phyloP scores from a whole-genome alignment of 768 basidiomycete genomes.

The Boletus fagicola region DNA sequence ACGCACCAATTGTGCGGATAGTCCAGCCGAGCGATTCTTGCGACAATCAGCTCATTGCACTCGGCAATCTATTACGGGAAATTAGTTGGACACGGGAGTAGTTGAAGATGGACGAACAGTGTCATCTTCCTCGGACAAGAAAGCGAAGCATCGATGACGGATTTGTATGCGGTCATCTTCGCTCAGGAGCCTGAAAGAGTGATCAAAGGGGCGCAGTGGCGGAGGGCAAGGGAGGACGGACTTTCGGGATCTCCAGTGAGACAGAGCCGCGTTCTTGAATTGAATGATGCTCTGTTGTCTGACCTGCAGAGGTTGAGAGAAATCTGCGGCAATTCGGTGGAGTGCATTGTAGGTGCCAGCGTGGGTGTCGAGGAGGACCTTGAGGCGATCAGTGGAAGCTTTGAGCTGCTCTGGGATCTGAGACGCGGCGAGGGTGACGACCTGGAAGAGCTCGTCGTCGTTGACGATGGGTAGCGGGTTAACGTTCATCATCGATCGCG shows the following conservation, averaged over 20 bases:
- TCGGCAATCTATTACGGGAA: conserved; percentile 54
- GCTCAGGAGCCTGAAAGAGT: conserved; percentile 53
- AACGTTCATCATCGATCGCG: conserved; percentile 22
- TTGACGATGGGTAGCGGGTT: conserved; percentile 42
- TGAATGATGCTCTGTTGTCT: conserved; percentile 84
- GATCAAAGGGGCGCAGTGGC: conserved; percentile 9
- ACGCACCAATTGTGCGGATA: conserved; percentile 70
- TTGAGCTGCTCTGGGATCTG: conserved; percentile 56
- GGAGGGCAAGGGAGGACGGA: conserved; percentile 31
- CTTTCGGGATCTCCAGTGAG: conserved; percentile 80
- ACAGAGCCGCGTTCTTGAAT: conserved; percentile 76
- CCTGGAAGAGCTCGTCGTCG: conserved; percentile 63
- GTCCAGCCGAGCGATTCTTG: conserved; percentile 77
- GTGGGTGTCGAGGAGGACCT: conserved; percentile 58
- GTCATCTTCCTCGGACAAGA: conserved; percentile 77
- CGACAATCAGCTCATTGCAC: conserved; percentile 70
- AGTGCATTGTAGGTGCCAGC: conserved; percentile 70
- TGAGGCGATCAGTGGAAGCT: conserved; percentile 59
- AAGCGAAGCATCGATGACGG: conserved; percentile 57
- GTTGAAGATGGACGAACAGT: conserved; percentile 47
- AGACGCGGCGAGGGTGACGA: conserved; percentile 66
- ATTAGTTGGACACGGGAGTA: conserved; percentile 1
- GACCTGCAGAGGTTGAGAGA: conserved; percentile 57
- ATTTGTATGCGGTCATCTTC: conserved; percentile 68
- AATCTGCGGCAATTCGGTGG: conserved; percentile 68